phyloP scores from a whole-genome alignment of 2,329 filamentous ascomycete genomes.

The Diaporthe nobilis region DNA sequence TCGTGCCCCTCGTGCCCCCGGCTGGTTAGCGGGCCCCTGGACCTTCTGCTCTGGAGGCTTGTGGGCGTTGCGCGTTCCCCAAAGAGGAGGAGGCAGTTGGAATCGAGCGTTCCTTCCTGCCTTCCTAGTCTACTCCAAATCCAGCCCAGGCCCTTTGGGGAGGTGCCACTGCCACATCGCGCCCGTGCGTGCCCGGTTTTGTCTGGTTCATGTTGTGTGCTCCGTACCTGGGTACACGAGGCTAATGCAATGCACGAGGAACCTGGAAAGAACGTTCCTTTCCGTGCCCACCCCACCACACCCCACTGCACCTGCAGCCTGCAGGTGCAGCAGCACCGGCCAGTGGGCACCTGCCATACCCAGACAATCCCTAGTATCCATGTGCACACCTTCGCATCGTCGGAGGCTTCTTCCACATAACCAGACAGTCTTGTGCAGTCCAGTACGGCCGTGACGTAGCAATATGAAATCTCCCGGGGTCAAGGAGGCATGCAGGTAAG shows the following conservation, averaged over 20 bases:
- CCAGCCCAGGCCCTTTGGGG: constrained; percentile 16
- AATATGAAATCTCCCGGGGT: constrained; percentile 9
- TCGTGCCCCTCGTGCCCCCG: background rate
- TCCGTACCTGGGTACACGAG: background rate
- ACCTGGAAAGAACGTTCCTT: constrained; percentile 35
- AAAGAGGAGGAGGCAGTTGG: background rate
- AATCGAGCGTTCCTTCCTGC: background rate
- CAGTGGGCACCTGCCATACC: constrained; percentile 17
- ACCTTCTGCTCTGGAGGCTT: background rate
- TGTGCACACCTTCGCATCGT: background rate
- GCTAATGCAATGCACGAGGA: constrained; percentile 31
- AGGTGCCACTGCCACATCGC: background rate
- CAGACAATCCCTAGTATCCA: background rate
- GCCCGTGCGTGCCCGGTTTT: constrained; percentile 14
- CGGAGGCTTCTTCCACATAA: background rate
- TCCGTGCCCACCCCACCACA: constrained; percentile 15
- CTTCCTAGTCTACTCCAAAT: constrained; percentile 5
- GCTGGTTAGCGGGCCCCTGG: background rate
- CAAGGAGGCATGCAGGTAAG: background rate
- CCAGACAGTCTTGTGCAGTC: background rate
- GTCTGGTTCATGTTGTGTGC: background rate
- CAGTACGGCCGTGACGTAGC: background rate
- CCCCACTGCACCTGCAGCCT: constrained; percentile 14
- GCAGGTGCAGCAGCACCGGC: constrained; percentile 5
- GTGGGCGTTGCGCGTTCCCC: constrained; percentile 13